These are phyloP conservation scores for Hansfordia pulvinata DNA, from an alignment of 2,329 filamentous ascomycete genomes.

Conservation along the genomic window DNA sequence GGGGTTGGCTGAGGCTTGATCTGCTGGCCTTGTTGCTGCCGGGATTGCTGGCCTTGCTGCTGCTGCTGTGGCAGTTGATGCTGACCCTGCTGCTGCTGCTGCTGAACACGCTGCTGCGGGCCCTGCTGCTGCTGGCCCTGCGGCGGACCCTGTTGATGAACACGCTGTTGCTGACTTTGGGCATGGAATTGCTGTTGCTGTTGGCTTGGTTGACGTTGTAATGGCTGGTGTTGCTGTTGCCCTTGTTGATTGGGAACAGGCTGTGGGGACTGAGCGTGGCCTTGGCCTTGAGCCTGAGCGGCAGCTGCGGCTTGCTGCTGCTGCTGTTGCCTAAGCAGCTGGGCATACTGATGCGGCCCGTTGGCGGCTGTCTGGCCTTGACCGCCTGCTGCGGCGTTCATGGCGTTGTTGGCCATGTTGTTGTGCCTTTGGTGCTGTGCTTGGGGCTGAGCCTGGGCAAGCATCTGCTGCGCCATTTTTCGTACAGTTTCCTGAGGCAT, in stretches of 20 bases:
- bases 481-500: slow-evolving; percentile 34
- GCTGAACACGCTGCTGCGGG: background rate
- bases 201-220: slow-evolving; percentile 15
- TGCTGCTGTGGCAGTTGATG: background rate
- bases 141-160: slow-evolving; percentile 15
- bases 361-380: slow-evolving; percentile 32
- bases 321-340: slow-evolving; percentile 42
- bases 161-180: no score
- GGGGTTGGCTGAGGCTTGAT: no score
- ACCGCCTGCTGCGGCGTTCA: slow-evolving; percentile 40
- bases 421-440: slow-evolving; percentile 28
- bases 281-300: slow-evolving; percentile 10
- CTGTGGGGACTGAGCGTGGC: slow-evolving; percentile 6
- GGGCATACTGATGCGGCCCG: slow-evolving; percentile 45
- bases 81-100: background rate
- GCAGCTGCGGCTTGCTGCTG: slow-evolving; percentile 27
- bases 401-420: slow-evolving; percentile 29
- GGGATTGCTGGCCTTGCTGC: background rate
- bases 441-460: no score
- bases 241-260: no score
- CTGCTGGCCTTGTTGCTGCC: slow-evolving; percentile 1
- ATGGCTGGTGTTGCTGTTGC: slow-evolving; percentile 15
- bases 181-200: slow-evolving; percentile 9
- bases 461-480: slow-evolving; percentile 36
- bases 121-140: background rate